Evolutionary conservation across 768 basidiomycete species (phyloP), one percentile per base, ranked within the genome.

Genomic region (Tremella fuciformis): DNA sequence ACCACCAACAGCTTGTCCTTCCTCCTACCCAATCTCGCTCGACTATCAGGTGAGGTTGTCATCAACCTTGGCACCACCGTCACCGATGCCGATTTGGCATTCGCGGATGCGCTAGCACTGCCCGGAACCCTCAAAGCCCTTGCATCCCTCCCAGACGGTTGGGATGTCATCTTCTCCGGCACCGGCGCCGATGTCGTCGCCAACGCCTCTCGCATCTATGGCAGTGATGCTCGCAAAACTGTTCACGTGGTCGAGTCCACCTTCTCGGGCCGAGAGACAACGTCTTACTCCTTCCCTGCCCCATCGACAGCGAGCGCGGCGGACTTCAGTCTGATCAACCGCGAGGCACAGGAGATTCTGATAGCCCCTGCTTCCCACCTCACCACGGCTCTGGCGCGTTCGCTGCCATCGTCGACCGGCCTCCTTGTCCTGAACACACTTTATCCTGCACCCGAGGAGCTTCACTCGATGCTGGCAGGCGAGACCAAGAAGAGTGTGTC

Each of bases 181-280:
- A 85, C 90, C 1, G 86, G 88, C 2, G 86, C 88, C 63, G 90
- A 96, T 74, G 81, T 88, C 15, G 82, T 86, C 48, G 87, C 90
- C 68, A 83, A 91, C 55, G 84, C 91, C 2, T 69, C 83, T 24
- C 81, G 90, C 49, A 81, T 90, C n/a, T 92, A 92, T 80, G 81
- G 80, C 58, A 77, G 88, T 50, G 50, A 63, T 29, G 67, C 59
- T 19, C 55, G 58, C 42, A 65, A 94, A 76, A 85, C 89, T 57
- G 82, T 92, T 55, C 91, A 97, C 75, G 79, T 97, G 41, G 92
- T 98, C 71, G 92, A 98, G 76, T 89, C 94, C 66, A 82, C 88
- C 70, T 84, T 84, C 60, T 81, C 85, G 29, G 81, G 86, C 34
- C 86, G 94, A 22, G 91, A 98, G 78, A 79, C 83, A 34, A 84